Evolutionary conservation across 2,329 filamentous ascomycete genomes (phyloP), one percentile per base, ranked within the genome.

Genomic region (Alternaria arborescens): DNA sequence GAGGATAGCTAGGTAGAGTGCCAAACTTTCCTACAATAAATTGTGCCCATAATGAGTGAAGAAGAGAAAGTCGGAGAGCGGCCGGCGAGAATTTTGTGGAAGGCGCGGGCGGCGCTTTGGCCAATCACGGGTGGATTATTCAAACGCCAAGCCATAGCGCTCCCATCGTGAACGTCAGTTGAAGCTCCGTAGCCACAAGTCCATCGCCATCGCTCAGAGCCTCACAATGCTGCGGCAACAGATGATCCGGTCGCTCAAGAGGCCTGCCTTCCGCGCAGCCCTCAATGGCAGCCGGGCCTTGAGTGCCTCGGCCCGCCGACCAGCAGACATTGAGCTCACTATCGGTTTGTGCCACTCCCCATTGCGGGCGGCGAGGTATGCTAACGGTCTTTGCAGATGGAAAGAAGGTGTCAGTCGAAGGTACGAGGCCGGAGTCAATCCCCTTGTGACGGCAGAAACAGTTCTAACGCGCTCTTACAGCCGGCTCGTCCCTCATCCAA

Each of bases 321-420:
- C 87, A 74, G 94, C 93, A 73, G 93, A 98, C 85, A 94, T 99
- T 77, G 93, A 97, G 87, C 88, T 99, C 81, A 99, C 94, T 77
- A 89, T 97, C 85, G 93, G 92, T 96, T 83, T 77, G 88, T 82
- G 71, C 74, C 75, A 78, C 65, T 61, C 57, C 52, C 65, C 63
- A 55, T 65, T 60, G 62, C 61, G 52, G 53, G 48, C 62, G 32
- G 42, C 52, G 43, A 67, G 46, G 58, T 38, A 26, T 76, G 66
- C 78, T 82, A 72, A 82, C 73, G 38, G 66, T 60, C 68, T 64
- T 64, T 70, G 44, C 78, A 94, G 94, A 99, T 88, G 95, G 94
- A 79, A 97, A 97, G 86, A 97, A 97, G 83, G 91, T 99, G 58
- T 97, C 93, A 66, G 93, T 99, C 80, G 93, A 97, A 91, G 93